Base-by-base conservation (phyloP, 306 rosid species). In the Glycine tomentella region DNA sequence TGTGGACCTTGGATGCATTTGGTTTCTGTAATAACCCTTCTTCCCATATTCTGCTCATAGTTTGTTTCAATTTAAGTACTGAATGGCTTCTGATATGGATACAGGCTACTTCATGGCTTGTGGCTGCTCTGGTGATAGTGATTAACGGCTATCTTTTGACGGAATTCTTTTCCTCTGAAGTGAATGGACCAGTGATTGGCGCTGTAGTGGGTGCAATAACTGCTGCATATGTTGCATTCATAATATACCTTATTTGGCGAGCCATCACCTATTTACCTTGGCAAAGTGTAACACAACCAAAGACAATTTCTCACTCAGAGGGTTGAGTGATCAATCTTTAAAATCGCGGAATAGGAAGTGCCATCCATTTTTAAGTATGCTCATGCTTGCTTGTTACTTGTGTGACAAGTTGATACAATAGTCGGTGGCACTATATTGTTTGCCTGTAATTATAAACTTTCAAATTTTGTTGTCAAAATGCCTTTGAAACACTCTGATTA, bases 141-240 rank as follows among this genome's bases (percentile, higher is more conserved):
- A 96, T 96, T 6, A 96, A 96, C 17, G 98, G 97, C 46, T 96
- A 96, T 82, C 90, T 93, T 20, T 69, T 93, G 87, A 3, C 87
- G 80, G 94, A 91, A 64, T 96, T 96, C 92, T 86, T 96, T 89
- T 71, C 91, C 8, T 25, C 87, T 5, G 97, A 93, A 84, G 97
- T 88, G 86, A 85, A 79, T 3, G 97, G 99, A 56, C 53, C 79
- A 44, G 7, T 80, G 7, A 4, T 92, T 51, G 81, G 82, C 46
- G 55, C 84, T 10, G 6, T 84, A 14, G 85, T 90, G 9, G 69
- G 83, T 12, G 76, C 52, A 51, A 46, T 93, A 74, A 90, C 96
- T 0, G 83, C 90, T 65, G 94, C 89, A 2, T 96, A 96, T 82
- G 77, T 88, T 49, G 89, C 87, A n/a, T 96, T 96, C 77, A 69